Base-by-base conservation (phyloP, 2,329 filamentous ascomycete species). In the Penicillium corylophilum region DNA sequence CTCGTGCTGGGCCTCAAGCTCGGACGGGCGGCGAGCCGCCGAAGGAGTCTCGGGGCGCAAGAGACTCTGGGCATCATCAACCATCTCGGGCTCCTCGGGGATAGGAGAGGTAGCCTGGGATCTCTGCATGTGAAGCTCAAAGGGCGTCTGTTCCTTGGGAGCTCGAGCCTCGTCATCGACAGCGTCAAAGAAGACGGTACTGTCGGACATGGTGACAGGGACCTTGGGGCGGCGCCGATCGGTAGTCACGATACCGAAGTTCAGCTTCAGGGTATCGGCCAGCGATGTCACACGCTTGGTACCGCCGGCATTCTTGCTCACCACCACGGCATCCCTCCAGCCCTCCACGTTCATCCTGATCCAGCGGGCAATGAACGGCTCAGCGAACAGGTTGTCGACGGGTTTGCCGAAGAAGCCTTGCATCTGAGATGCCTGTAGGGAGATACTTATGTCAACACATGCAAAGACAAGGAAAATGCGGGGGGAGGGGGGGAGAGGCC, bases 371-470 rank as follows among this genome's bases (percentile, higher is more conserved):
- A 99, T 90, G 57, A 97, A 82, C 15, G 94, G 93, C 72, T 99
- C 94, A 46, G 94, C 94, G 64, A 96, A 90, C 47, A 99, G 85
- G 68, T 99, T 97, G 74, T 99, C 94, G 54, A 99, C 93, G 0
- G 94, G 94, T 63, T 93, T 96, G 68, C 89, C 89, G 81, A 99
- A 99, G 77, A 99, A 99, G 52, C 94, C 94, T 76, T 99, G 94
- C 90, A 97, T 97, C 77, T 97, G 94, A n/a, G 89, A 91, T 47
- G 89, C 89, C 75, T 77, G 55, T 47, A 51, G 50, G 45, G 20
- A 41, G 20, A 9, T 41, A 26, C 13, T 16, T 38, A 16, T 13
- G 64, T 39, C 63, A 61, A 56, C 58, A 54, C 52, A 22, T 40
- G 20, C 42, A 36, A 13, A 42, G 22, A 31, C n/a, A 39, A 41